Conservation (phyloP, 192 early-diverging fungal species). For the Coemansia sp. region DNA sequence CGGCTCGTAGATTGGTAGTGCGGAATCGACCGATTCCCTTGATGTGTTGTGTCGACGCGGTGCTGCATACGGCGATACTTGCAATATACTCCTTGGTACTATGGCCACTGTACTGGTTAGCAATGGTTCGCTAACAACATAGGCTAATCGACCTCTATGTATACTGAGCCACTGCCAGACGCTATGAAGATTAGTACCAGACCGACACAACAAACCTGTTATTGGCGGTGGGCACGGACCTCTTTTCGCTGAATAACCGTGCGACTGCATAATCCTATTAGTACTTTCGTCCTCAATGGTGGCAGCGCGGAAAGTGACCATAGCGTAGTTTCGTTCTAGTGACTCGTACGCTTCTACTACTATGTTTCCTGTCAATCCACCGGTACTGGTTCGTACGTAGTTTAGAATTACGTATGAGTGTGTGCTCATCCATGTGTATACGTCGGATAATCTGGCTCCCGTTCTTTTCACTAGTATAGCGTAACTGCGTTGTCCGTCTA, state of each 20-base stretch:
- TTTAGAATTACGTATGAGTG: conserved; percentile 35
- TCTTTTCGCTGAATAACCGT: conserved; percentile 19
- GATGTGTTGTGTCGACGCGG: conserved; percentile 2
- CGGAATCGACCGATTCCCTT: conserved; percentile 33
- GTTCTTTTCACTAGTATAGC: conserved; percentile 14
- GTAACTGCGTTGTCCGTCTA: conserved; percentile 22
- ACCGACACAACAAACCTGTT: conserved; percentile 33
- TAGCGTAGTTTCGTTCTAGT: conserved; percentile 23
- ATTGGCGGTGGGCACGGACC: conserved; percentile 34
- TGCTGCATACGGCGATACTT: not conserved
- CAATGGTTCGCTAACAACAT: conserved; percentile 33
- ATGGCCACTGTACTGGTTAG: conserved; percentile 16
- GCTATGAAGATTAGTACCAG: conserved; percentile 36
- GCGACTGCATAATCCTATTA: conserved; percentile 21
- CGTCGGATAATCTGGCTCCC: conserved; percentile 7
- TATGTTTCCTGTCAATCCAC: conserved; percentile 18
- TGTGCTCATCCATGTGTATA: conserved; percentile 46
- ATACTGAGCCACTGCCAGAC: conserved; percentile 52
- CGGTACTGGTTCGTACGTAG: not conserved
- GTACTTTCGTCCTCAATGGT: conserved; percentile 29
- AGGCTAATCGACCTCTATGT: conserved; percentile 33
- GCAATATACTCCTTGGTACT: not conserved
- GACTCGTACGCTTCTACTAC: conserved; percentile 46
- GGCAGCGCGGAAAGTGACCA: conserved; percentile 35
- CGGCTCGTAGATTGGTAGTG: conserved; percentile 39